A percentile compares a stretch with the other conserved stretches of the same genome.
phyloP scores from a whole-genome alignment of 495 filamentous ascomycete genomes.

The Neurospora sp. region DNA sequence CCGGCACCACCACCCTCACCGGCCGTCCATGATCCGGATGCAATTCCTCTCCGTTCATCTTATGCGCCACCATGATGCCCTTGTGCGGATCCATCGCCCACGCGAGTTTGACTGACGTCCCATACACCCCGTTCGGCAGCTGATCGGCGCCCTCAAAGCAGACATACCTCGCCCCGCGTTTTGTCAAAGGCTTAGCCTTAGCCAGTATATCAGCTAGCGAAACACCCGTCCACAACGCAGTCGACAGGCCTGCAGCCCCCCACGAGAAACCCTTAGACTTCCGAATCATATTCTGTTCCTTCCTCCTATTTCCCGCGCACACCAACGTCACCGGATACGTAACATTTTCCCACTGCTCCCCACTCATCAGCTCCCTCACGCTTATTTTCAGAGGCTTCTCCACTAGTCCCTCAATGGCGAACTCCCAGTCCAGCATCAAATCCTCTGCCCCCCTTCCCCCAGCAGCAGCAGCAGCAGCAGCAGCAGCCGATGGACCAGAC shows the following conservation, averaged over 20 bases:
- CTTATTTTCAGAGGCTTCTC: conserved; percentile 65
- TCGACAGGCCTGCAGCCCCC: conserved; percentile 85
- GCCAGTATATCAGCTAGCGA: conserved; percentile 62
- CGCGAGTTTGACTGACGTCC: conserved; percentile 76
- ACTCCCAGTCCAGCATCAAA: conserved; percentile 69
- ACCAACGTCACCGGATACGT: conserved; percentile 86
- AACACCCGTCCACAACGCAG: conserved; percentile 82
- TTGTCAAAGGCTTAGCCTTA: conserved; percentile 47
- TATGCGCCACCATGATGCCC: conserved; percentile 83
- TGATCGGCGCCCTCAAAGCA: conserved; percentile 92
- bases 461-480: not conserved
- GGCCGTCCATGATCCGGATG: conserved; percentile 85
- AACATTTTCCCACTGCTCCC: conserved; percentile 61
- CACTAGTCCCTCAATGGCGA: conserved; percentile 79
- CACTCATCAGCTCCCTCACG: conserved; percentile 58
- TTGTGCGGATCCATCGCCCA: conserved; percentile 80
- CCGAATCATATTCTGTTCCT: conserved; percentile 86
- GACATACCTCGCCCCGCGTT: conserved; percentile 66
- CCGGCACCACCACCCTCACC: conserved; percentile 74
- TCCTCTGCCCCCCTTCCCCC: conserved; percentile 19
- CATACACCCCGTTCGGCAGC: conserved; percentile 84
- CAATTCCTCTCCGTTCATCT: conserved; percentile 84
- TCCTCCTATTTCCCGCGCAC: conserved; percentile 87
- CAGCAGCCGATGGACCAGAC: conserved; percentile 11
- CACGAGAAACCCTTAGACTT: conserved; percentile 96